phyloP scores from a whole-genome alignment of 2,329 filamentous ascomycete species.

The Fusarium vanettenii region DNA sequence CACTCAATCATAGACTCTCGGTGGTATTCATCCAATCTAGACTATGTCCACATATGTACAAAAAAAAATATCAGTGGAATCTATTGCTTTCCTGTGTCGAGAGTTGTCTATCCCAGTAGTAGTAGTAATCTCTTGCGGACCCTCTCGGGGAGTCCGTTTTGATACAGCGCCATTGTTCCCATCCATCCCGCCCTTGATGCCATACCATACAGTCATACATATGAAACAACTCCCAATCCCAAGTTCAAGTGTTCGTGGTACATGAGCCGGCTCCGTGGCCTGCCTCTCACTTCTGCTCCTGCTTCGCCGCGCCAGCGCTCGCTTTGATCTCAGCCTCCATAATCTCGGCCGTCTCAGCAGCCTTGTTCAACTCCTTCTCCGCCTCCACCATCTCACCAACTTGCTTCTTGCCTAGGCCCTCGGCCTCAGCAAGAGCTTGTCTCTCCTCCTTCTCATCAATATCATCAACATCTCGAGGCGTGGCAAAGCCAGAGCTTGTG shows the following conservation, averaged over 20 bases:
- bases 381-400: conserved; percentile 66
- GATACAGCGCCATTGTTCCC: conserved; percentile 40
- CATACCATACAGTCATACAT: conserved; percentile 48
- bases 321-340: conserved; percentile 42
- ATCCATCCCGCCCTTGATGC: conserved; percentile 36
- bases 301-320: conserved; percentile 42
- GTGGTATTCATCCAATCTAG: conserved; percentile 2
- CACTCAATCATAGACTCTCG: not conserved
- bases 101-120: conserved; percentile 43
- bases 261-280: conserved; percentile 18
- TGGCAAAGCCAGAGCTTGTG: conserved; percentile 77
- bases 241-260: conserved; percentile 34
- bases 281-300: conserved; percentile 48
- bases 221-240: conserved; percentile 41
- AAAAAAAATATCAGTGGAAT: conserved; percentile 45
- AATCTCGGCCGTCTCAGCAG: conserved; percentile 38
- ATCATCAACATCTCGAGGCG: conserved; percentile 86
- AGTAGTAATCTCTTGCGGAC: conserved; percentile 29
- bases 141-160: conserved; percentile 37
- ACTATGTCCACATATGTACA: conserved; percentile 24
- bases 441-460: conserved; percentile 95
- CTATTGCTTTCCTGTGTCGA: conserved; percentile 47
- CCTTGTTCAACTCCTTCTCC: conserved; percentile 59
- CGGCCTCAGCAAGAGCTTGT: conserved; percentile 61
- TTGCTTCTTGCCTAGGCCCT: conserved; percentile 60